A percentile compares a stretch with the other conserved stretches of the same genome.
phyloP scores from a whole-genome alignment of 108 stramenopile species.

The Bacterosira constricta region DNA sequence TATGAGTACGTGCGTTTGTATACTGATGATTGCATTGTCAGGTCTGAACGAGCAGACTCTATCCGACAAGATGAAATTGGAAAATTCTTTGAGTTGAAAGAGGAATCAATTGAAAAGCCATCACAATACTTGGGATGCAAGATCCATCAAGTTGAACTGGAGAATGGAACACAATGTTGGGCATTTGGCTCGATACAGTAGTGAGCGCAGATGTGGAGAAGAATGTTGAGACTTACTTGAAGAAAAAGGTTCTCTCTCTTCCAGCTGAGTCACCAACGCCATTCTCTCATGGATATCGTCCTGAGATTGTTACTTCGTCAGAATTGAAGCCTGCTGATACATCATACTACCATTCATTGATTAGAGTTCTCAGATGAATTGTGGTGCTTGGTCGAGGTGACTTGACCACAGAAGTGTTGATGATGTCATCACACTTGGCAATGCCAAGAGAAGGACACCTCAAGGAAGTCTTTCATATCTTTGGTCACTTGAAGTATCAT shows the following conservation, averaged over 20 bases:
- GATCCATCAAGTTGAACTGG: too few relatives aligned
- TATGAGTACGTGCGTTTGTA: too few relatives aligned
- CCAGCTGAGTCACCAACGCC: too few relatives aligned
- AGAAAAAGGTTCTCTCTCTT: too few relatives aligned
- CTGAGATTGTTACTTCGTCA: slow-evolving; percentile 24
- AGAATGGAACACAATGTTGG: too few relatives aligned
- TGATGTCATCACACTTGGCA: slow-evolving; percentile 56
- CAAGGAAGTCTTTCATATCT: slow-evolving; percentile 46
- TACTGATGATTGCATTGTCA: slow-evolving; percentile 40
- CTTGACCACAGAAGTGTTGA: slow-evolving; percentile 49
- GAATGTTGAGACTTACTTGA: too few relatives aligned
- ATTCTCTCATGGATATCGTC: slow-evolving; percentile 28
- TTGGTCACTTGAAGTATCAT: slow-evolving; percentile 51
- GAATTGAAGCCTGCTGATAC: slow-evolving; percentile 7
- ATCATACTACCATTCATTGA: slow-evolving; percentile 28
- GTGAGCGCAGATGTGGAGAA: slow-evolving; percentile 29
- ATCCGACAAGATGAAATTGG: too few relatives aligned
- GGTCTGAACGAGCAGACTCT: background rate
- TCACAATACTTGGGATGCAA: too few relatives aligned
- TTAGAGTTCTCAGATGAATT: slow-evolving; percentile 53
- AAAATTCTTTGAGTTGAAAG: too few relatives aligned
- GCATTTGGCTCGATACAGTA: too few relatives aligned
- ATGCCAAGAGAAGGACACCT: slow-evolving; percentile 62
- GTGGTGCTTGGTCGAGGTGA: slow-evolving; percentile 51
- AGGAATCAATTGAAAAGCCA: too few relatives aligned